Base-by-base conservation (phyloP, 164 flowering plant species). In the Liriodendron chinense region DNA sequence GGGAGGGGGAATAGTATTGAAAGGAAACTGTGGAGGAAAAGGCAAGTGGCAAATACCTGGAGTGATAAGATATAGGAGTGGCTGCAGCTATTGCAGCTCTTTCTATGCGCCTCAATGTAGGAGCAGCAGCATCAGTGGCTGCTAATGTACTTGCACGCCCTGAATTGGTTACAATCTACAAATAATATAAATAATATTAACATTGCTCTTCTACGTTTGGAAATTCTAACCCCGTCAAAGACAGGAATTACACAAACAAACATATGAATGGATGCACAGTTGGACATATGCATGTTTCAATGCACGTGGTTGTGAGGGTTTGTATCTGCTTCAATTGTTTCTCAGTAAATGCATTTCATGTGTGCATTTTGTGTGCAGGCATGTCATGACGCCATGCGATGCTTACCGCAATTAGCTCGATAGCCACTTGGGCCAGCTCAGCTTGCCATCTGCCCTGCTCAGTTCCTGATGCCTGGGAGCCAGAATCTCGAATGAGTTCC, bases 51-150 rank as follows among this genome's bases (percentile, higher is more conserved):
- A 68, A 53, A 59, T 84, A 91, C 99, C 89, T 92, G 76, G 96
- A 83, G 82, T 94, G 90, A 71, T 94, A 96, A 62, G 96, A 86
- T 61, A 96, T 93, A 65, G 99, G 99, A 69, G 99, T 96, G 7
- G 99, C 99, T 68, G 98, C 98, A 84, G 98, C 99, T 78, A 96
- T 93, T 75, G 98, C 98, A 61, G 99, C 99, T 85, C 99, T 89
- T 78, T 96, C 99, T 26, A 96, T 94, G 71, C 98, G 97, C 87
- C 92, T 89, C 78, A 94, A 72, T 28, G 99, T 96, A 16, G 99
- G 98, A 67, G 93, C 92, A 76, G 98, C 98, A 73, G 99, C 99
- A 92, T 96, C 99, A 65, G 92, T 90, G 50, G 99, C 99, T 23
- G 96, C 97, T 71, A 94, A 78, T 43, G 97, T 89, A 84, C 94